phyloP scores from a whole-genome alignment of 2,329 filamentous ascomycete genomes.

The Arthrobotrys sphaeroides region DNA sequence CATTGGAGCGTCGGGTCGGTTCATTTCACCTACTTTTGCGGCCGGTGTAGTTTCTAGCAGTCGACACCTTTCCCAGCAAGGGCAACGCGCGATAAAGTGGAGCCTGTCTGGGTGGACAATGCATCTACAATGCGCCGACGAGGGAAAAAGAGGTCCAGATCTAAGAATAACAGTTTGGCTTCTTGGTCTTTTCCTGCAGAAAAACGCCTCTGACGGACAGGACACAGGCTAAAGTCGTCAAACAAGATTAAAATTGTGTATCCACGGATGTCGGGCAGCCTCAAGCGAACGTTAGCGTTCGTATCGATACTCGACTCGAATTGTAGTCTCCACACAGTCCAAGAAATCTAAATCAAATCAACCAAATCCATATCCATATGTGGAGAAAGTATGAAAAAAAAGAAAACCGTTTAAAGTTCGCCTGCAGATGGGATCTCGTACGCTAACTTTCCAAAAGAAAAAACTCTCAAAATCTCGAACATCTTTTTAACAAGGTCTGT shows the following conservation, averaged over 20 bases:
- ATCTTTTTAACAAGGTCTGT: background rate
- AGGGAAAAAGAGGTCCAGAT: conserved; percentile 11
- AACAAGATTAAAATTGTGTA: conserved; percentile 27
- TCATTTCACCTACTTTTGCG: conserved; percentile 44
- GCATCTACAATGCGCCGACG: conserved; percentile 5
- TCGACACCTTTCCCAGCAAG: conserved; percentile 34
- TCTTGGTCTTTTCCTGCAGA: background rate
- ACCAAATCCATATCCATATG: background rate
- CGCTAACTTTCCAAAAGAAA: background rate
- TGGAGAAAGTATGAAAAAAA: too few relatives aligned
- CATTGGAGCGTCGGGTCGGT: conserved; percentile 47
- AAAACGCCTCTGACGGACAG: conserved; percentile 26
- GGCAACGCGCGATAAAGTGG: conserved; percentile 44
- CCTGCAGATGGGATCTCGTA: background rate
- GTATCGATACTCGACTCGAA: conserved; percentile 21
- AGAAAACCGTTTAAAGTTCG: background rate
- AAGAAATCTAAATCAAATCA: background rate
- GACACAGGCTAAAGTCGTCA: conserved; percentile 34
- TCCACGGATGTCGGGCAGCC: conserved; percentile 46
- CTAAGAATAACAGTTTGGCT: conserved; percentile 42
- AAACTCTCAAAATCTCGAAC: conserved; percentile 12
- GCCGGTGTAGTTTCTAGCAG: background rate
- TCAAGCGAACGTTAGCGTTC: conserved; percentile 47
- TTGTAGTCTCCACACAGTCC: background rate
- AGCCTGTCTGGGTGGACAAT: background rate